These are phyloP conservation scores for Meira nashicola DNA, from an alignment of 1,284 basidiomycete species.

Conservation along the genomic window DNA sequence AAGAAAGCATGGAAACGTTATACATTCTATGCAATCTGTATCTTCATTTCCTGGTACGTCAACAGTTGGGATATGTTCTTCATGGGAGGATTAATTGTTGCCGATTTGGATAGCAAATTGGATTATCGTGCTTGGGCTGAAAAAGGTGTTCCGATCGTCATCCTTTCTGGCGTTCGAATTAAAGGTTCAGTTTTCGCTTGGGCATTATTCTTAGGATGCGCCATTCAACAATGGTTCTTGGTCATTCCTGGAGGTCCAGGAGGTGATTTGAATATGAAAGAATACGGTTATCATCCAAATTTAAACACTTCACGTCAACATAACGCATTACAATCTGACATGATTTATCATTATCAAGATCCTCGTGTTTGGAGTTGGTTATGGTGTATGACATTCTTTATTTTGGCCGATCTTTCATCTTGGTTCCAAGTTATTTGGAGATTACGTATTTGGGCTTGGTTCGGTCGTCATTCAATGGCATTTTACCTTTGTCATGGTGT, in stretches of 20 bases:
- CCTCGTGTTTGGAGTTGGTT: slow-evolving; percentile 28
- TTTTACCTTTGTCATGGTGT: slow-evolving; percentile 41
- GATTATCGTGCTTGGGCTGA: slow-evolving; percentile 34
- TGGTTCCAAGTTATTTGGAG: slow-evolving; percentile 37
- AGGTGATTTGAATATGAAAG: slow-evolving; percentile 22
- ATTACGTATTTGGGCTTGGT: slow-evolving; percentile 32
- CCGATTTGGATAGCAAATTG: slow-evolving; percentile 41
- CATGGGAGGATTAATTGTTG: slow-evolving; percentile 41
- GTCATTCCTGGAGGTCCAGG: slow-evolving; percentile 23
- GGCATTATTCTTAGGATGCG: slow-evolving; percentile 33
- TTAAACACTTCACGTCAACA: slow-evolving; percentile 21
- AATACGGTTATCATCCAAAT: slow-evolving; percentile 33
- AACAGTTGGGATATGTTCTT: slow-evolving; percentile 45
- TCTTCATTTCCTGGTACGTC: slow-evolving; percentile 40
- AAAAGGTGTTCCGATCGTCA: slow-evolving; percentile 28
- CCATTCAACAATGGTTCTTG: slow-evolving; percentile 28
- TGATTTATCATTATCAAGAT: slow-evolving; percentile 28
- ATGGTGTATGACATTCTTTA: slow-evolving; percentile 37
- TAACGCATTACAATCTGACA: slow-evolving; percentile 20
- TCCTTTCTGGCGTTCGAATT: slow-evolving; percentile 22
- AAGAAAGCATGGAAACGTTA: slow-evolving; percentile 40
- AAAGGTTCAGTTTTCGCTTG: slow-evolving; percentile 37
- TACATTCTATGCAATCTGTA: slow-evolving; percentile 36
- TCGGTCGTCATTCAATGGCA: slow-evolving; percentile 37
- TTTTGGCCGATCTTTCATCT: slow-evolving; percentile 34